Conservation (phyloP, 2,329 filamentous ascomycete genomes). For the Capronia coronata region DNA sequence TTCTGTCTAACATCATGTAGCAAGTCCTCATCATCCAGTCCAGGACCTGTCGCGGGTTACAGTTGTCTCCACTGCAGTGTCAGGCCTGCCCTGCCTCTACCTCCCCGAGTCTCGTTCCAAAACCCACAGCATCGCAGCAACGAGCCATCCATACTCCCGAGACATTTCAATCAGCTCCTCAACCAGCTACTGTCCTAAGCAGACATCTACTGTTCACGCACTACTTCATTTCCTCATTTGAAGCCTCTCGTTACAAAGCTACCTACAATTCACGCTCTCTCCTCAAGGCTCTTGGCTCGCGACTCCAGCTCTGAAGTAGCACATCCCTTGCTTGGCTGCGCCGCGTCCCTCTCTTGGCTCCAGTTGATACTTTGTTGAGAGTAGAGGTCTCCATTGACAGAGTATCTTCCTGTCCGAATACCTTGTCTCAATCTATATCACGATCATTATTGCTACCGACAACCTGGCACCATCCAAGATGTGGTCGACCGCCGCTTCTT, state of each 20-base stretch:
- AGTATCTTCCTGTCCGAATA: neutral
- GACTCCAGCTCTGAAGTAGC: slow-evolving; percentile 1
- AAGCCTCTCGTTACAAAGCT: neutral
- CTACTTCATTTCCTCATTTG: neutral
- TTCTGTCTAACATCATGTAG: neutral
- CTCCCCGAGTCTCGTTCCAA: slow-evolving; percentile 9
- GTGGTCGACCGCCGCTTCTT: slow-evolving; percentile 21
- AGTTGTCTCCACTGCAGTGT: neutral
- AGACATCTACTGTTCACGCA: neutral
- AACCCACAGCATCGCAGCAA: slow-evolving; percentile 8
- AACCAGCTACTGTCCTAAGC: neutral
- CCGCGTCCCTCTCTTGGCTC: slow-evolving; percentile 2
- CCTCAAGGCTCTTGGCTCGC: slow-evolving; percentile 14
- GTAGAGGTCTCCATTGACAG: neutral
- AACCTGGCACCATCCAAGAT: slow-evolving; percentile 15
- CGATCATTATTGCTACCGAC: neutral
- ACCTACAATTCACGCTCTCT: neutral
- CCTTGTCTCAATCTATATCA: neutral
- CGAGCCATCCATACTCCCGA: slow-evolving; percentile 13
- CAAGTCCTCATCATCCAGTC: neutral
- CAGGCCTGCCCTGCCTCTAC: neutral
- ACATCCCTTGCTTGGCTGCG: slow-evolving; percentile 22
- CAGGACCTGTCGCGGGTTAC: neutral
- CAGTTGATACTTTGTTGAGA: neutral
- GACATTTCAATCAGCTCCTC: slow-evolving; percentile 15